Conservation (phyloP, 768 basidiomycete genomes). For the Auriculariales sp. region DNA sequence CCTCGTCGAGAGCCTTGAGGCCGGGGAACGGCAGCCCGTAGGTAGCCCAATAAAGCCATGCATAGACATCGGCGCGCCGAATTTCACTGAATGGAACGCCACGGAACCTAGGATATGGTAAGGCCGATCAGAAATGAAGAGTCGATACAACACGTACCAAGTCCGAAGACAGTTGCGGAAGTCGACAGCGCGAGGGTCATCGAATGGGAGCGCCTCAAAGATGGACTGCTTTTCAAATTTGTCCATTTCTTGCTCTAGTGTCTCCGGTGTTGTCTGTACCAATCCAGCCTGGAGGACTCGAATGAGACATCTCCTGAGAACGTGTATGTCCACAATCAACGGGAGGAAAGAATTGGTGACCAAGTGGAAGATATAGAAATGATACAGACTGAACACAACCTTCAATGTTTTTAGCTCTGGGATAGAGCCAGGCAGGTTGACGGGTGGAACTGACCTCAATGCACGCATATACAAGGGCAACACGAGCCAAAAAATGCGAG, state of each 20-base stretch:
- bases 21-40: constrained; percentile 53
- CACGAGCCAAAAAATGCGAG: constrained; percentile 23
- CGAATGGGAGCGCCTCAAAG: constrained; percentile 35
- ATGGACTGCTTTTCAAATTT: constrained; percentile 35
- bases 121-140: constrained; percentile 2
- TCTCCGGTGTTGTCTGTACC: constrained; percentile 15
- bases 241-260: constrained; percentile 20
- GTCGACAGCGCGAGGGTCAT: constrained; percentile 60
- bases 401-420: constrained; percentile 13
- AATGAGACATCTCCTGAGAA: constrained; percentile 43
- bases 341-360: constrained; percentile 32
- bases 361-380: constrained; percentile 32
- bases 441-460: too few species aligned
- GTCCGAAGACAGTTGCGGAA: constrained; percentile 55
- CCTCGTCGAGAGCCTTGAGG: constrained; percentile 28
- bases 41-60: constrained; percentile 77
- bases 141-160: constrained; percentile 18
- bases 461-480: too few species aligned
- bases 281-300: constrained; percentile 58
- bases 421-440: not conserved
- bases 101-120: constrained; percentile 44
- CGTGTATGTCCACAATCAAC: constrained; percentile 30
- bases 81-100: constrained; percentile 63
- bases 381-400: constrained; percentile 59
- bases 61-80: constrained; percentile 41